Base-by-base conservation (phyloP, 140 eudicot genomes). In the Anethum foeniculum region DNA sequence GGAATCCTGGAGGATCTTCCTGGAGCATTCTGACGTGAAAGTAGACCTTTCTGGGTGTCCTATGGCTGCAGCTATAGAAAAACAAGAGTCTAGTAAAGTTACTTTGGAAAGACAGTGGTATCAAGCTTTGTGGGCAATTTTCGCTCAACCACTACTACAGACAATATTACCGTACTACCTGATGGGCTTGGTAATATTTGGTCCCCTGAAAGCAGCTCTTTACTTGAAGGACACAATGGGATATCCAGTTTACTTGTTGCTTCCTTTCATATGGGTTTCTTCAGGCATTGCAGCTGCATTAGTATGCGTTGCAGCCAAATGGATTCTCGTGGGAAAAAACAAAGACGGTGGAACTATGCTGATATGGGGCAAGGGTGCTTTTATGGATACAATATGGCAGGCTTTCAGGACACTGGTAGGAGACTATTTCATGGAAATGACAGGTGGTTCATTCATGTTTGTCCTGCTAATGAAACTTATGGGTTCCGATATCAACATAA, bases 11-110 rank as follows among this genome's bases (percentile, higher is more conserved):
- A 87, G 89, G 77, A 82, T 79, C 60, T 92, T 92, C 84, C 80
- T 92, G 49, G 92, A 92, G 76, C 92, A 92, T 76, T 90, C 97
- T 2, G 97, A 92, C 52, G 97, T 92, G 71, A 92, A 90, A 86
- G 90, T 92, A 4, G 96, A 92, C 86, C 96, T 92, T 43, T 89
- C 96, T 0, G 93, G 97, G 25, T 92, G 97, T 82, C 96, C 97
- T 1, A 80, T 92, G 87, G 92, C 96, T n/a, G 82, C 89, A 72
- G 21, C 76, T 58, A 36, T 79, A 12, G 88, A 83, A 51, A 80
- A 81, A 80, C 80, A 86, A 32, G 82, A 74, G 52, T 58, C 85
- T n/a, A 49, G 77, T 32, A 48, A 81, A 80, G 90, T 92, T 56
- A 88, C 93, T 43, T 81, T 92, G 16, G 73, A 87, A 46, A 90